A percentile compares a stretch with the other conserved stretches of the same genome.
phyloP scores from a whole-genome alignment of 1,139 yeast genomes.

The Geotrichum phurueaensis region DNA sequence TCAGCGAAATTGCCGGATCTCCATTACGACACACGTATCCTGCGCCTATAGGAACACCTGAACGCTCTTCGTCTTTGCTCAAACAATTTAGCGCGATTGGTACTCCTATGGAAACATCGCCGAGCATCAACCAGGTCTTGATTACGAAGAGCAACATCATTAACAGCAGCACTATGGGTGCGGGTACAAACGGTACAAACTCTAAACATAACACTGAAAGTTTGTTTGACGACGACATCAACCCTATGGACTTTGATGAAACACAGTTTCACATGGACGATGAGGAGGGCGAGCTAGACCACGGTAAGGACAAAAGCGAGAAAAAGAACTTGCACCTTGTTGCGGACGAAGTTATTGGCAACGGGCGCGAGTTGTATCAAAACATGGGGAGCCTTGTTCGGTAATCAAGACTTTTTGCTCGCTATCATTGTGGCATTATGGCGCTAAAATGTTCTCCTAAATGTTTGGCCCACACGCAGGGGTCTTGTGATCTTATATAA shows the following conservation, averaged over 20 bases:
- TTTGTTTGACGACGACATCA: conserved; percentile 2
- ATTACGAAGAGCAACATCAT: background rate
- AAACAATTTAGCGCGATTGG: background rate
- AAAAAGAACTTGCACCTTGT: conserved; percentile 1
- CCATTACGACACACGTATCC: conserved; percentile 14
- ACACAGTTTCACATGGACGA: conserved; percentile 9
- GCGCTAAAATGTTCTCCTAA: background rate
- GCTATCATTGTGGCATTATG: background rate
- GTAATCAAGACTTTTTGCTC: background rate
- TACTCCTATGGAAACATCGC: background rate
- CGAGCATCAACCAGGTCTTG: background rate
- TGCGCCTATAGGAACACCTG: conserved; percentile 19
- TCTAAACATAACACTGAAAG: background rate
- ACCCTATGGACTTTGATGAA: background rate
- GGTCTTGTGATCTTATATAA: background rate
- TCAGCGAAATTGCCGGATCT: conserved; percentile 11
- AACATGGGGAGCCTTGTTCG: conserved; percentile 7
- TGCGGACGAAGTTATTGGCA: background rate
- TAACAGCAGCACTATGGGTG: background rate
- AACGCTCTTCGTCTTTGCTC: conserved; percentile 6
- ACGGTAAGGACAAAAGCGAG: background rate
- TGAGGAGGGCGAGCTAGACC: background rate
- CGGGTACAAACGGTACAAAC: background rate
- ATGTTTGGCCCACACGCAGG: background rate
- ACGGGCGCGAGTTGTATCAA: conserved; percentile 2